These are phyloP conservation scores for Ogataea naganishii DNA, from an alignment of 805 yeast species.

Conservation along the genomic window DNA sequence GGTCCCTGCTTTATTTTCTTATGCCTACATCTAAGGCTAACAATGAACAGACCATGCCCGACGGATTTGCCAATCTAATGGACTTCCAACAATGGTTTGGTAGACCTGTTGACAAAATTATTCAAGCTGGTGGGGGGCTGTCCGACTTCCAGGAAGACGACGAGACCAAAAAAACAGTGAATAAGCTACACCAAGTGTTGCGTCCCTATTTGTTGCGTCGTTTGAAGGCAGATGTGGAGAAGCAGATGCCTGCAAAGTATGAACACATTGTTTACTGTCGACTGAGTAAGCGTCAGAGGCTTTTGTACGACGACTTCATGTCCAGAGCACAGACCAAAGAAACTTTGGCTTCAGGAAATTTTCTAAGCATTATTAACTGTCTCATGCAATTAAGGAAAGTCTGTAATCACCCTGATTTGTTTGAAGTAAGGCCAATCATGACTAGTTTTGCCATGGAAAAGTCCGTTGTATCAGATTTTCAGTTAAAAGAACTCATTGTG, in stretches of 20 bases:
- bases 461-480: constrained; percentile 48
- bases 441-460: constrained; percentile 77
- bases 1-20: constrained; percentile 90
- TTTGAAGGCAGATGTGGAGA: constrained; percentile 91
- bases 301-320: constrained; percentile 92
- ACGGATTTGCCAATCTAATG: constrained; percentile 91
- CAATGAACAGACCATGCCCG: constrained; percentile 63
- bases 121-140: constrained; percentile 56
- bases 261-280: constrained; percentile 93
- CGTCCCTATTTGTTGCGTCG: constrained; percentile 90
- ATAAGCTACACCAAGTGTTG: constrained; percentile 84
- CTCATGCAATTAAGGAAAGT: constrained; percentile 96
- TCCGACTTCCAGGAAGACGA: constrained; percentile 37
- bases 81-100: constrained; percentile 99
- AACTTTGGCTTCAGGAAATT: constrained; percentile 90
- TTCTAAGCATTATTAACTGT: constrained; percentile 90
- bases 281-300: constrained; percentile 85
- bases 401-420: constrained; percentile 92
- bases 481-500: constrained; percentile 30
- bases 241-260: constrained; percentile 97
- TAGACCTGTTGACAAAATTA: constrained; percentile 87
- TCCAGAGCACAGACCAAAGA: constrained; percentile 92
- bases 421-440: constrained; percentile 90
- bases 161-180: constrained; percentile 80
- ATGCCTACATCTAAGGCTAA: constrained; percentile 82